Evolutionary conservation across 345 rosid species (phyloP).

Genomic region (Odontarrhena argentea): DNA sequence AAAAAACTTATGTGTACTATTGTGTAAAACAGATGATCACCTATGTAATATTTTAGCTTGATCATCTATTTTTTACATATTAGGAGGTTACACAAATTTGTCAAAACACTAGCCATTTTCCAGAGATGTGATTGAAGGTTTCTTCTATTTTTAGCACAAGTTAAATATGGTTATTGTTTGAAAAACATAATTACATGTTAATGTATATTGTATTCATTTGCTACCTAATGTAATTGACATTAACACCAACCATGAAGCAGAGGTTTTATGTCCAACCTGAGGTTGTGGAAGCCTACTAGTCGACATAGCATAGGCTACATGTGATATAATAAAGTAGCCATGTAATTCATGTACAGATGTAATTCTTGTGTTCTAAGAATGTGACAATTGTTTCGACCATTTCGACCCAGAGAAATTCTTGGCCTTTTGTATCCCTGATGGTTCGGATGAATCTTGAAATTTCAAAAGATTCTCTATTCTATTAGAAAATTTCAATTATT

Average conservation of each 20-base stretch:
- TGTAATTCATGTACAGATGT: slow-evolving; percentile 21
- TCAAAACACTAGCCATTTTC: slow-evolving; percentile 1
- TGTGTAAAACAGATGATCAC: too few species aligned
- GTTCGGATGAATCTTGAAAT: slow-evolving; percentile 22
- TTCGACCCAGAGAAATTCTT: slow-evolving; percentile 13
- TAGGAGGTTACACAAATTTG: slow-evolving; percentile 1
- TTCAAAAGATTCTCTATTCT: slow-evolving; percentile 10
- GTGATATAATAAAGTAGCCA: slow-evolving; percentile 14
- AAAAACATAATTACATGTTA: neutral
- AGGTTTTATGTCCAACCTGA: slow-evolving; percentile 11
- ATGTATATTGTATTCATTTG: neutral
- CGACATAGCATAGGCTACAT: slow-evolving; percentile 10
- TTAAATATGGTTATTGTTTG: neutral
- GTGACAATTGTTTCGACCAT: slow-evolving; percentile 26
- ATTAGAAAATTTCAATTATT: neutral
- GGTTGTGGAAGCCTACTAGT: slow-evolving; percentile 12
- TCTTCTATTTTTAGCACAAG: neutral
- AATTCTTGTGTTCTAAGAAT: slow-evolving; percentile 18
- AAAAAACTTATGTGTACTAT: too few species aligned
- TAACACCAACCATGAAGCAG: too few species aligned
- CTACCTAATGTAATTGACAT: slow-evolving; percentile 1
- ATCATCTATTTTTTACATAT: neutral
- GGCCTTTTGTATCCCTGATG: slow-evolving; percentile 30
- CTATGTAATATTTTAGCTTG: neutral
- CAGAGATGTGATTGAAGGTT: neutral